Percentiles rank a stretch among this genome's conserved stretches.
Evolutionary conservation across 2,329 filamentous ascomycete species (phyloP).

Genomic region (Periconia sp.): DNA sequence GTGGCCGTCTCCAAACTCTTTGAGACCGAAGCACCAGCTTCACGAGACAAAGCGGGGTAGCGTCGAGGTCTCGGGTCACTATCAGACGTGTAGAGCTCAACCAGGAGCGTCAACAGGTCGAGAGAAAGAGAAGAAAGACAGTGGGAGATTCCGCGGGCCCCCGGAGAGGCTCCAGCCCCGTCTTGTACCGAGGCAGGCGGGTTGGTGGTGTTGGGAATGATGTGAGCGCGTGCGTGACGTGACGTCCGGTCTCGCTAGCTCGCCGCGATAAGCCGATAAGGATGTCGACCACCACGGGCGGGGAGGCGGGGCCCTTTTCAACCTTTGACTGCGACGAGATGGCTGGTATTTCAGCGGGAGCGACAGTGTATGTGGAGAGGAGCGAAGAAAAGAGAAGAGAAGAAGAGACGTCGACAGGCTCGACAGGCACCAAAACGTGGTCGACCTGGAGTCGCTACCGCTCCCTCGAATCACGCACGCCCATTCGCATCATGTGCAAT

Average conservation of each 20-base stretch:
- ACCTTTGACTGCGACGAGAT: neutral
- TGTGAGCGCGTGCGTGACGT: neutral
- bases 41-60: conserved; percentile 1
- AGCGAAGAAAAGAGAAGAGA: neutral
- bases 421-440: neutral
- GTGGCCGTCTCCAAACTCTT: neutral
- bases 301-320: no score
- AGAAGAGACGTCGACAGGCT: neutral
- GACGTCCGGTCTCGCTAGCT: neutral
- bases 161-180: conserved; percentile 1
- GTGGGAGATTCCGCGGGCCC: no score
- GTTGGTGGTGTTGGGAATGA: neutral
- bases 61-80: neutral
- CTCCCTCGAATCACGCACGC: no score
- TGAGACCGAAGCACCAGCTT: neutral
- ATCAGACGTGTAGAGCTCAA: neutral
- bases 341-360: no score
- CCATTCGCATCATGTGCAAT: no score
- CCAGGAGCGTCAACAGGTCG: neutral
- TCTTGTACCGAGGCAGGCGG: neutral
- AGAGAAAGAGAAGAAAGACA: neutral
- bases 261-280: conserved; percentile 3
- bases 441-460: neutral
- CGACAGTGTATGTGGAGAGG: neutral
- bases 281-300: neutral